phyloP scores from a whole-genome alignment of 2,329 filamentous ascomycete genomes.

The Ophiostoma sp. region DNA sequence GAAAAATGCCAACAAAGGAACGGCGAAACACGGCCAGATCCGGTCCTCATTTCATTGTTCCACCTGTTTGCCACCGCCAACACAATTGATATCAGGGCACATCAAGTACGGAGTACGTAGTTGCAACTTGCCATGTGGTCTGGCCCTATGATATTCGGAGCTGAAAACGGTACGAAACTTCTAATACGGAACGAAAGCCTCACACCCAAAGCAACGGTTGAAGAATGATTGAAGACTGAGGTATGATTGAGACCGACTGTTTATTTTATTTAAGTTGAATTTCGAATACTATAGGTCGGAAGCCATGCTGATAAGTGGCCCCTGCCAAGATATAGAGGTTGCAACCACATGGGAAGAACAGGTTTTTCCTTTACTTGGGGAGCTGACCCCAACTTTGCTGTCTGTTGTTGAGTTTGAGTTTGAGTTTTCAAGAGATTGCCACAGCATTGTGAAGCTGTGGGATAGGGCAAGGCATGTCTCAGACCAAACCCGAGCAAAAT shows the following conservation, averaged over 20 bases:
- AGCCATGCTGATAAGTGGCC: background rate
- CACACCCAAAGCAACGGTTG: no score
- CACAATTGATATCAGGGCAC: no score
- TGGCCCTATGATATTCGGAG: background rate
- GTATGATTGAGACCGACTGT: no score
- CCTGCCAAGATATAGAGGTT: background rate
- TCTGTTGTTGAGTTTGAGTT: background rate
- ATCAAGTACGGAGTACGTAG: no score
- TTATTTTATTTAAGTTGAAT: background rate
- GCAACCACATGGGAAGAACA: background rate
- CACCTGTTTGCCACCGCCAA: background rate
- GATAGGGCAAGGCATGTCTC: constrained; percentile 1
- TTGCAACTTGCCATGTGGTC: background rate
- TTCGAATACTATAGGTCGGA: no score
- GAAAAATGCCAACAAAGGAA: background rate
- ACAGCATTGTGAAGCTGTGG: background rate
- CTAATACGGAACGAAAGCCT: background rate
- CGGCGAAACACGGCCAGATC: constrained; percentile 1
- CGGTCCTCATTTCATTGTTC: background rate
- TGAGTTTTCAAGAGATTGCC: background rate
- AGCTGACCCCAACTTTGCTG: background rate
- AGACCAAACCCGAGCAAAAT: background rate
- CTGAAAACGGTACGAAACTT: background rate
- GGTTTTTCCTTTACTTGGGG: background rate
- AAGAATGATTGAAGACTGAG: no score